Percentiles rank a stretch among this genome's conserved stretches.
phyloP scores from a whole-genome alignment of 495 filamentous ascomycete genomes.

The Penicillium pancosmium region DNA sequence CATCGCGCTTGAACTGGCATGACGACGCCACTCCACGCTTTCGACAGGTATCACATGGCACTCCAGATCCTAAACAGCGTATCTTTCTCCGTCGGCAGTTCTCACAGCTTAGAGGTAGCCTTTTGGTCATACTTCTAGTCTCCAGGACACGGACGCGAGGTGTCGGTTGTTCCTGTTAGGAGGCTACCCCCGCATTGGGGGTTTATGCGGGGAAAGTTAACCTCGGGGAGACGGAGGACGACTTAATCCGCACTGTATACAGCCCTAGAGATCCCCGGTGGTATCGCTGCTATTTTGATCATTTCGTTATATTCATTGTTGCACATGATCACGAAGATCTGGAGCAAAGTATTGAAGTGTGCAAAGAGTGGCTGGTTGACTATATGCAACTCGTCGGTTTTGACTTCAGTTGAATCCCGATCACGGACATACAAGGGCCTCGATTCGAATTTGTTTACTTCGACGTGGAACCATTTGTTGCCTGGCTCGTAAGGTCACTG shows the following conservation, averaged over 20 bases:
- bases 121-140: not conserved
- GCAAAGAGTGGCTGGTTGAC: too few relatives aligned
- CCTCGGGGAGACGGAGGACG: not conserved
- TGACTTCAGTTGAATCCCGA: too few relatives aligned
- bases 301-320: too few relatives aligned
- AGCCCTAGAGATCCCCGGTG: too few relatives aligned
- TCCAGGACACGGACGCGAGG: not conserved
- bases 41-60: slow-evolving; percentile 16
- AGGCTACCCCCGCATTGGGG: not conserved
- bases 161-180: not conserved
- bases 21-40: slow-evolving; percentile 10
- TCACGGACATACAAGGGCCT: too few relatives aligned
- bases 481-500: too few relatives aligned
- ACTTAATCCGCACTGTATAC: not conserved
- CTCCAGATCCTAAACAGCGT: slow-evolving; percentile 14
- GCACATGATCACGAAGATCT: too few relatives aligned
- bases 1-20: slow-evolving; percentile 17
- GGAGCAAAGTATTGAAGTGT: too few relatives aligned
- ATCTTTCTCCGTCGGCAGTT: slow-evolving; percentile 14
- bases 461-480: too few relatives aligned
- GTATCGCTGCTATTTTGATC: too few relatives aligned
- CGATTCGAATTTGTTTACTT: too few relatives aligned
- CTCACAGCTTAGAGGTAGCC: slow-evolving; percentile 15
- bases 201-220: not conserved
- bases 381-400: too few relatives aligned